phyloP scores from a whole-genome alignment of 768 basidiomycete species.

The Leccinum sublutescens region DNA sequence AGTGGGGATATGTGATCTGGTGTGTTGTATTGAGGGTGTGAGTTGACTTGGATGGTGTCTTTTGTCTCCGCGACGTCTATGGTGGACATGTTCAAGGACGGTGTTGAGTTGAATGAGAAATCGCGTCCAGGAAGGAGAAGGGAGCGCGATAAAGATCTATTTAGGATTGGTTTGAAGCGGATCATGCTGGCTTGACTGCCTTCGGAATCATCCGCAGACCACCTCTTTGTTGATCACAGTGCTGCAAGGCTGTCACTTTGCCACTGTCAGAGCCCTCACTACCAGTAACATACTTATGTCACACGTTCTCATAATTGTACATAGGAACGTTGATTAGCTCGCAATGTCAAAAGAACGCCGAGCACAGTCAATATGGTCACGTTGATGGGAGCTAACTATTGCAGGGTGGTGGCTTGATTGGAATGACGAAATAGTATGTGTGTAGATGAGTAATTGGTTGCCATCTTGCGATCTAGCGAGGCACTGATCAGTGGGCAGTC shows the following conservation, averaged over 20 bases:
- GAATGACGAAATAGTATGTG: not conserved
- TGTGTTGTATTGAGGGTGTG: constrained; percentile 75
- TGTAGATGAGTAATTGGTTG: constrained; percentile 28
- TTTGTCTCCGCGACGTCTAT: constrained; percentile 42
- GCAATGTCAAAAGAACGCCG: not conserved
- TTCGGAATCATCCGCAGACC: not conserved
- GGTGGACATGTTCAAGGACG: constrained; percentile 19
- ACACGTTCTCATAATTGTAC: not conserved
- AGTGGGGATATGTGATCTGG: constrained; percentile 61
- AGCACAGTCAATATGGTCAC: not conserved
- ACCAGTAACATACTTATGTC: not conserved
- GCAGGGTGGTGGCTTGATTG: not conserved
- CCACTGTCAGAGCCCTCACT: not conserved
- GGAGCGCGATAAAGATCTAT: constrained; percentile 14
- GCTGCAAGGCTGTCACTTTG: too few species aligned
- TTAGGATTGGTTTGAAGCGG: constrained; percentile 1
- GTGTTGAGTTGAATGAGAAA: not conserved
- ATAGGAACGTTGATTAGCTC: not conserved
- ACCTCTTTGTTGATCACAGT: too few species aligned
- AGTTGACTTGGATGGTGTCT: constrained; percentile 63
- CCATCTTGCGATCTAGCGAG: constrained; percentile 11
- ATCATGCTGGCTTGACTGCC: constrained; percentile 6
- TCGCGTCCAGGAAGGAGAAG: not conserved
- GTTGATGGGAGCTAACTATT: not conserved
- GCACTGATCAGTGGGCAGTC: constrained; percentile 15